A percentile compares a stretch with the other conserved stretches of the same genome.
Evolutionary conservation across 805 yeast genomes (phyloP).

Genomic region (Clavispora fructus): DNA sequence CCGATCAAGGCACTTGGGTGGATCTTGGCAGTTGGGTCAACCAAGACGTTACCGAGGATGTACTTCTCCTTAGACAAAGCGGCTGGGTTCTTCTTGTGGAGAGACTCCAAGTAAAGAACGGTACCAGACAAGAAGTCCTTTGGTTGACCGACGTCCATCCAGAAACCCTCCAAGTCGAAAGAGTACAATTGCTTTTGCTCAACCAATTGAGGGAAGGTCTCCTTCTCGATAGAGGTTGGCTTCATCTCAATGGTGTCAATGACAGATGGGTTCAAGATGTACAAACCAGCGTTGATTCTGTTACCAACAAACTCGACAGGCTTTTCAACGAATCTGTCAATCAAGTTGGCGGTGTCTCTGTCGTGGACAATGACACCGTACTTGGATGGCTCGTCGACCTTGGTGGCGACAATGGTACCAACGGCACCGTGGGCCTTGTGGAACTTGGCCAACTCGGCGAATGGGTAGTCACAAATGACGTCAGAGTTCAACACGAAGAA

Average conservation of each 20-base stretch:
- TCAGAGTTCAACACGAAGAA: conserved; percentile 97
- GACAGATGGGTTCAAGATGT: conserved; percentile 95
- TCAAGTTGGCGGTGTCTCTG: conserved; percentile 89
- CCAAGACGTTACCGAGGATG: conserved; percentile 86
- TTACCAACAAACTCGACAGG: conserved; percentile 99
- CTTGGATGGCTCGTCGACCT: conserved; percentile 98
- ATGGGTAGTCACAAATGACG: conserved; percentile 98
- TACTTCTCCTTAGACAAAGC: conserved; percentile 62
- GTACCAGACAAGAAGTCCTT: conserved; percentile 98
- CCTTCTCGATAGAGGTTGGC: conserved; percentile 99
- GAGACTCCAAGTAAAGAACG: conserved; percentile 80
- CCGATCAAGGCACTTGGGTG: conserved; percentile 93
- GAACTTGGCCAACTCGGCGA: conserved; percentile 84
- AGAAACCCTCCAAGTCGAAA: conserved; percentile 96
- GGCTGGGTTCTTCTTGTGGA: conserved; percentile 74
- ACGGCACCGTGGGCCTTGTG: conserved; percentile 95
- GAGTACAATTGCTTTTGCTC: conserved; percentile 86
- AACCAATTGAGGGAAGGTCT: conserved; percentile 95
- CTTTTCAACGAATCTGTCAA: conserved; percentile 98
- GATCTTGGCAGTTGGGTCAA: conserved; percentile 93
- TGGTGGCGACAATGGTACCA: conserved; percentile 98
- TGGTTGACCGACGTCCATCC: conserved; percentile 99
- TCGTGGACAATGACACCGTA: conserved; percentile 99
- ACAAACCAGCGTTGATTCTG: conserved; percentile 99
- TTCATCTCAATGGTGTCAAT: conserved; percentile 94